Evolutionary conservation across 2,329 filamentous ascomycete species (phyloP).

Genomic region (Calonectria hongkongensis): DNA sequence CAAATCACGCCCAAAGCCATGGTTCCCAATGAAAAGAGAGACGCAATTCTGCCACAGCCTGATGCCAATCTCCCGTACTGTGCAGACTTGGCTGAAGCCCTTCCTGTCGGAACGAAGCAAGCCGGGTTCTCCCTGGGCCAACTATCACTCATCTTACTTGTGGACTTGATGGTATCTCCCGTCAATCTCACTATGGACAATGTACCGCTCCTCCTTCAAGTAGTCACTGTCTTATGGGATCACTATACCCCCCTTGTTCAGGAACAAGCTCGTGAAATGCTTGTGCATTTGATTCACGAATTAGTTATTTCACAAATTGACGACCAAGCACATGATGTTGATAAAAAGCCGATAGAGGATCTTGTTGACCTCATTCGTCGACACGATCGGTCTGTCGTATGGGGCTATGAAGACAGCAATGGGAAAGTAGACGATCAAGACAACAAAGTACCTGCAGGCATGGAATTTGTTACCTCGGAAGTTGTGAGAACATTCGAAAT

Average conservation of each 20-base stretch:
- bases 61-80: slow-evolving; percentile 89
- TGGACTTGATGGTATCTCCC: slow-evolving; percentile 96
- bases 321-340: slow-evolving; percentile 75
- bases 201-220: slow-evolving; percentile 90
- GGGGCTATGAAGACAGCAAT: slow-evolving; percentile 95
- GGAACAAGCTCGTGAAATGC: slow-evolving; percentile 97
- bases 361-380: slow-evolving; percentile 91
- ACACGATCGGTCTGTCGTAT: slow-evolving; percentile 89
- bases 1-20: slow-evolving; percentile 97
- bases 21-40: slow-evolving; percentile 90
- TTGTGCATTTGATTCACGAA: slow-evolving; percentile 97
- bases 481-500: slow-evolving; percentile 91
- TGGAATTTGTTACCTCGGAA: slow-evolving; percentile 88
- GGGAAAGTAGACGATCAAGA: slow-evolving; percentile 83
- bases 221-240: slow-evolving; percentile 96
- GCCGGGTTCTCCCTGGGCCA: slow-evolving; percentile 94
- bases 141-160: slow-evolving; percentile 92
- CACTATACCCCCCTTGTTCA: slow-evolving; percentile 96
- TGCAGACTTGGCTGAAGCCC: slow-evolving; percentile 85
- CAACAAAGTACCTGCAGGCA: slow-evolving; percentile 88
- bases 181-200: slow-evolving; percentile 86
- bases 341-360: slow-evolving; percentile 87
- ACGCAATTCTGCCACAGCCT: slow-evolving; percentile 80
- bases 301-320: slow-evolving; percentile 89
- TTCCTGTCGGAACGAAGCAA: slow-evolving; percentile 93